A percentile compares a stretch with the other conserved stretches of the same genome.
These are phyloP conservation scores for Nemophila menziesii DNA, from an alignment of 257 asterid species.

Conservation along the genomic window DNA sequence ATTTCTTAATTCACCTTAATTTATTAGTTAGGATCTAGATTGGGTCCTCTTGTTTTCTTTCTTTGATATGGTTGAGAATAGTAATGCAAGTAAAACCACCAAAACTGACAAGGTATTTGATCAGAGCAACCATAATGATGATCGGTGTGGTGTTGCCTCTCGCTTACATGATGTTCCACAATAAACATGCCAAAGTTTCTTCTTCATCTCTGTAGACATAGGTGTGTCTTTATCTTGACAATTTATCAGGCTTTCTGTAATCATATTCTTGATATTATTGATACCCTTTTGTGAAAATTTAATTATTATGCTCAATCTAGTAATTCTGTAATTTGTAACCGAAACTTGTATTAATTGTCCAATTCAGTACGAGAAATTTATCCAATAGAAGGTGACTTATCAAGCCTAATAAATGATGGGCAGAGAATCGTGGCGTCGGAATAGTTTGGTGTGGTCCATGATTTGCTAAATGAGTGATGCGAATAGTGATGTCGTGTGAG, in stretches of 20 bases:
- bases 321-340: no score
- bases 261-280: no score
- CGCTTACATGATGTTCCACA: slow-evolving; percentile 92
- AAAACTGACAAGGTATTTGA: slow-evolving; percentile 56
- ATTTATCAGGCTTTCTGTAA: slow-evolving; percentile 6
- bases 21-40: background rate
- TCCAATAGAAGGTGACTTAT: no score
- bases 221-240: slow-evolving; percentile 58
- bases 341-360: no score
- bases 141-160: slow-evolving; percentile 82
- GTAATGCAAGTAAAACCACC: slow-evolving; percentile 70
- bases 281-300: background rate
- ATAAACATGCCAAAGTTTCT: slow-evolving; percentile 75
- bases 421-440: no score
- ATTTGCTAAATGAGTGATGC: no score
- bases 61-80: slow-evolving; percentile 36
- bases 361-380: no score
- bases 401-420: no score
- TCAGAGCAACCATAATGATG: slow-evolving; percentile 77
- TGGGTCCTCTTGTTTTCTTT: background rate
- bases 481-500: no score
- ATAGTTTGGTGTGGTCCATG: no score
- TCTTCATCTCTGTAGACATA: slow-evolving; percentile 96
- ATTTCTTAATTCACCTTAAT: background rate
- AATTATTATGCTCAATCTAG: background rate